Percentiles rank a stretch among this genome's conserved stretches.
These are phyloP conservation scores for Ceratocystis diversiconidia DNA, from an alignment of 2,329 filamentous ascomycete species.

Conservation along the genomic window DNA sequence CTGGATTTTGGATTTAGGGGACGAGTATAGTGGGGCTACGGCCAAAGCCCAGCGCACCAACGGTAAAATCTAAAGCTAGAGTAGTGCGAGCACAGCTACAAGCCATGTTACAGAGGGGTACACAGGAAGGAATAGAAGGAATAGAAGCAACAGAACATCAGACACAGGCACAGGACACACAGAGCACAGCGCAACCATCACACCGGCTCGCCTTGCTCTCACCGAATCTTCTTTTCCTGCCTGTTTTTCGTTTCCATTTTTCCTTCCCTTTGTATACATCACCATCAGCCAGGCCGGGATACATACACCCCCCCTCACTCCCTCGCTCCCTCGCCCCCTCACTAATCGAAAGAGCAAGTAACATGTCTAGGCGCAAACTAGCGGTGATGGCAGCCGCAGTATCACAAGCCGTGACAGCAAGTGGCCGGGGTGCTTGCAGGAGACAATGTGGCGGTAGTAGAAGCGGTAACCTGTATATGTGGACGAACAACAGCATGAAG, in stretches of 20 bases:
- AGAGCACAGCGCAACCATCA: neutral
- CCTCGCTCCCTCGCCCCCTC: slow-evolving; percentile 1
- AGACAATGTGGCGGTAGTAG: slow-evolving; percentile 17
- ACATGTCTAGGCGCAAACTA: slow-evolving; percentile 12
- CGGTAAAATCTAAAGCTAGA: neutral
- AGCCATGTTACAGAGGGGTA: too few relatives aligned
- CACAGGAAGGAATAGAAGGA: neutral
- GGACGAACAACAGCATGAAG: neutral
- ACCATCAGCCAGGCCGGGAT: neutral
- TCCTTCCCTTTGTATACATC: neutral
- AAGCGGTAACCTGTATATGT: slow-evolving; percentile 1
- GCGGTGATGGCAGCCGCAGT: slow-evolving; percentile 17
- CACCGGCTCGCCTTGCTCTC: neutral
- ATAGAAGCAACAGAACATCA: neutral
- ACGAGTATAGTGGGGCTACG: too few relatives aligned
- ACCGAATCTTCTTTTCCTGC: neutral
- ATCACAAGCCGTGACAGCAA: slow-evolving; percentile 9
- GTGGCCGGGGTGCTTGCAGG: slow-evolving; percentile 14
- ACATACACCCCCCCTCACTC: slow-evolving; percentile 1
- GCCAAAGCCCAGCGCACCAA: neutral
- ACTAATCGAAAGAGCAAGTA: neutral
- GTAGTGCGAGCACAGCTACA: neutral
- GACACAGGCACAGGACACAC: neutral
- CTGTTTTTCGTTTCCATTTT: neutral
- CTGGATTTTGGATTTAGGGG: neutral